These are phyloP conservation scores for Sclerotinia sclerotiorum DNA, from an alignment of 2,329 filamentous ascomycete species.

Conservation along the genomic window DNA sequence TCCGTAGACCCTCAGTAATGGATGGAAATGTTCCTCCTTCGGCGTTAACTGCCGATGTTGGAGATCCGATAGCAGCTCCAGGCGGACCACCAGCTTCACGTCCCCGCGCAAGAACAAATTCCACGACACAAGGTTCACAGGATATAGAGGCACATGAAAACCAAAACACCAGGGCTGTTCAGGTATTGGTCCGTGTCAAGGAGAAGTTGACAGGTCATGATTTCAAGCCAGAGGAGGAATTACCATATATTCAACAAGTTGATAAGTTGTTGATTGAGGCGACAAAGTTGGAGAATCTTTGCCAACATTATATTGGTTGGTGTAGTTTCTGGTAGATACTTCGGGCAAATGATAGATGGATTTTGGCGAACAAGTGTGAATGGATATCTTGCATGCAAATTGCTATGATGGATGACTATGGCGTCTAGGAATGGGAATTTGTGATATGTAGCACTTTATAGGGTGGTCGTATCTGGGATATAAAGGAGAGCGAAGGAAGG, in stretches of 20 bases:
- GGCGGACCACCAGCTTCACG: constrained; percentile 52
- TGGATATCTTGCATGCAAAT: not conserved
- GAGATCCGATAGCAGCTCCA: constrained; percentile 38
- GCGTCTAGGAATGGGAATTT: constrained; percentile 6
- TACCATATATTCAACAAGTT: constrained; percentile 83
- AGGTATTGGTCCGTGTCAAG: constrained; percentile 87
- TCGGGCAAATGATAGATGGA: not conserved
- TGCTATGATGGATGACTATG: not conserved
- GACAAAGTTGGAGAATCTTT: constrained; percentile 94
- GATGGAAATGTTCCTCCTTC: constrained; percentile 61
- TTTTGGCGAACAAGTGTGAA: not conserved
- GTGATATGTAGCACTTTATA: not conserved
- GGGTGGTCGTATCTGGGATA: not conserved
- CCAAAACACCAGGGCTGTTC: constrained; percentile 88
- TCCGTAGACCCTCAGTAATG: constrained; percentile 67
- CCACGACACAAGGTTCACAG: constrained; percentile 46
- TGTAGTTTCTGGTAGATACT: constrained; percentile 84
- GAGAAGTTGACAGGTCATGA: constrained; percentile 95
- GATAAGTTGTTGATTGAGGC: constrained; percentile 94
- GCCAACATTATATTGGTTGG: constrained; percentile 99
- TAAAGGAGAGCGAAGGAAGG: not conserved
- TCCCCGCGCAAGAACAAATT: constrained; percentile 60
- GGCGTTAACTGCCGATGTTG: constrained; percentile 51
- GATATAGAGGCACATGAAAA: constrained; percentile 62
- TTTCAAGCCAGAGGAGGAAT: constrained; percentile 82